Evolutionary conservation across 768 basidiomycete genomes (phyloP).

Genomic region (Pulveroboletus sp.): DNA sequence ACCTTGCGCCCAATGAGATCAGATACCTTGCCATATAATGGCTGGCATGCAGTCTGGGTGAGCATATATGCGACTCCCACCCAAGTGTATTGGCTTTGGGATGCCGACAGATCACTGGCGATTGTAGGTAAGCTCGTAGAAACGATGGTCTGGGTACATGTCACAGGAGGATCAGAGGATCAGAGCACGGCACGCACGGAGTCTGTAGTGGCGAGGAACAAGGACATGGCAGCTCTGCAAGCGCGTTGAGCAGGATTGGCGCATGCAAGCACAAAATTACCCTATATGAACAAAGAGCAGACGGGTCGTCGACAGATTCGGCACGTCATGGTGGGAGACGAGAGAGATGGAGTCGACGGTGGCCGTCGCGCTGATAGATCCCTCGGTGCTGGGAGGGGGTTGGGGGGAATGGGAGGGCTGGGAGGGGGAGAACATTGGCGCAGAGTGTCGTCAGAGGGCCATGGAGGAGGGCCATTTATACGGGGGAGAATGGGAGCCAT

Average conservation of each 20-base stretch:
- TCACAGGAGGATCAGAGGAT: slow-evolving; percentile 4
- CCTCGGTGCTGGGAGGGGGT: slow-evolving; percentile 16
- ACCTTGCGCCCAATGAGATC: slow-evolving; percentile 83
- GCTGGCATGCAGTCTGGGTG: slow-evolving; percentile 83
- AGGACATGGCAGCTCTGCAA: slow-evolving; percentile 67
- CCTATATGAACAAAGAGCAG: slow-evolving; percentile 68
- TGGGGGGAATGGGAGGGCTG: slow-evolving; percentile 10
- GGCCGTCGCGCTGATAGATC: slow-evolving; percentile 15
- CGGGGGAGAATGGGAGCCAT: slow-evolving; percentile 21
- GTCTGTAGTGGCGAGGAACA: slow-evolving; percentile 87
- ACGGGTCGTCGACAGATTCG: slow-evolving; percentile 48
- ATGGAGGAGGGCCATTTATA: slow-evolving; percentile 26
- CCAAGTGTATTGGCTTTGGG: slow-evolving; percentile 79
- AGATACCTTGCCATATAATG: slow-evolving; percentile 76
- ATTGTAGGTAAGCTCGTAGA: slow-evolving; percentile 86
- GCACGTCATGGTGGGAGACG: slow-evolving; percentile 17
- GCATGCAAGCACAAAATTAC: slow-evolving; percentile 34
- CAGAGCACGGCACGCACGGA: slow-evolving; percentile 47
- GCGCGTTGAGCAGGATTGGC: slow-evolving; percentile 11
- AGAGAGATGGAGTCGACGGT: slow-evolving; percentile 24
- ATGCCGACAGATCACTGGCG: slow-evolving; percentile 61
- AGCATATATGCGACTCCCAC: slow-evolving; percentile 83
- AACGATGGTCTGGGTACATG: slow-evolving; percentile 54
- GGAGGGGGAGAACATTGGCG: slow-evolving; percentile 19
- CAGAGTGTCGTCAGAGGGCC: slow-evolving; percentile 4